phyloP scores from a whole-genome alignment of 2,329 filamentous ascomycete species.

The Botryotinia calthae region DNA sequence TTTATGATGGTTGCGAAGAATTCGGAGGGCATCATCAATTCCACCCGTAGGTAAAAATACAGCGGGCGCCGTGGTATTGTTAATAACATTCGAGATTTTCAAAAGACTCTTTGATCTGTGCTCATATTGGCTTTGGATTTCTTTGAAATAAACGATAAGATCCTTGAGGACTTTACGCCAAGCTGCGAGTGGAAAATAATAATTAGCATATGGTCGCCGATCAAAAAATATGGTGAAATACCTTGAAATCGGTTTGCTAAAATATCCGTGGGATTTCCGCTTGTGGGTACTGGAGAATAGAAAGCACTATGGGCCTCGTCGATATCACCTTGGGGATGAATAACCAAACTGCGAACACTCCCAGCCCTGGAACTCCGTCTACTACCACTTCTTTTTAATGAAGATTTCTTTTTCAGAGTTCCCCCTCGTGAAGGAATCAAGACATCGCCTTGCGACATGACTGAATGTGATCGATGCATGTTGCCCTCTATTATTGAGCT shows the following conservation, averaged over 20 bases:
- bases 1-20: constrained; percentile 80
- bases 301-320: constrained; percentile 80
- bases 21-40: constrained; percentile 80
- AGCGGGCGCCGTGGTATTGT: constrained; percentile 72
- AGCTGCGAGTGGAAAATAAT: constrained; percentile 49
- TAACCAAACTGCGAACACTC: constrained; percentile 76
- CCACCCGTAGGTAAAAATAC: constrained; percentile 78
- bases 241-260: constrained; percentile 87
- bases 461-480: constrained; percentile 62
- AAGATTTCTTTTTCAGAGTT: constrained; percentile 86
- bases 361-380: constrained; percentile 79
- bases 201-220: background rate
- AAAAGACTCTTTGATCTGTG: constrained; percentile 75
- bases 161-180: constrained; percentile 97
- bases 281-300: constrained; percentile 83
- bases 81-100: constrained; percentile 80
- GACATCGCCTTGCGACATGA: constrained; percentile 40
- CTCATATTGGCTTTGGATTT: constrained; percentile 88
- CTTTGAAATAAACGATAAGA: constrained; percentile 88
- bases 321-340: constrained; percentile 66
- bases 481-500: constrained; percentile 57
- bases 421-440: constrained; percentile 53
- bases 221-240: constrained; percentile 44
- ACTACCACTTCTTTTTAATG: constrained; percentile 76
- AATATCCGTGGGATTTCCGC: constrained; percentile 81